Percentiles rank a stretch among this genome's conserved stretches.
Conservation (phyloP, 345 rosid species). For the Populus nigra region DNA sequence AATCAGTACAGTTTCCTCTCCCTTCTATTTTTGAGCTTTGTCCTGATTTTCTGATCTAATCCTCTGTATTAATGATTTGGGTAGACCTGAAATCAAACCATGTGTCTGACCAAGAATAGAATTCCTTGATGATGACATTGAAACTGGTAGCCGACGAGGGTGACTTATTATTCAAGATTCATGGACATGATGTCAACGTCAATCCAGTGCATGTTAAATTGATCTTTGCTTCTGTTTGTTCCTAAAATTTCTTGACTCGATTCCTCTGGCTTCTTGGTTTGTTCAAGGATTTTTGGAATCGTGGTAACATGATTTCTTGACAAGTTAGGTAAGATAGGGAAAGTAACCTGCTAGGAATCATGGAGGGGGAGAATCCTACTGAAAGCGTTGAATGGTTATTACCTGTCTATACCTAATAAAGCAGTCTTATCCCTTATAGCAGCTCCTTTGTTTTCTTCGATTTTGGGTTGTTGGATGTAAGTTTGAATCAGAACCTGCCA, state of each 20-base stretch:
- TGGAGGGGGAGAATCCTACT: neutral
- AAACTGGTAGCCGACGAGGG: neutral
- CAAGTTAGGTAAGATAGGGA: neutral
- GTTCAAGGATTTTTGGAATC: neutral
- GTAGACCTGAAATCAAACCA: neutral
- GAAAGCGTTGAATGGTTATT: neutral
- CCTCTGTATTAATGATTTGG: neutral
- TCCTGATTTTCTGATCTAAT: neutral
- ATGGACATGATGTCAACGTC: neutral
- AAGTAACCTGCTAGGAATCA: neutral
- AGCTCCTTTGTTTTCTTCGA: too few species aligned
- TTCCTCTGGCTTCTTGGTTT: neutral
- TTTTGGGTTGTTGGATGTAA: neutral
- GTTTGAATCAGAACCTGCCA: neutral
- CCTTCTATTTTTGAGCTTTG: neutral
- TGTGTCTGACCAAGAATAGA: neutral
- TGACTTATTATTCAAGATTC: neutral
- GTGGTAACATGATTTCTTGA: neutral
- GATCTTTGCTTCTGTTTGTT: neutral
- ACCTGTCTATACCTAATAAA: neutral
- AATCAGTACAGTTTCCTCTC: conserved; percentile 11
- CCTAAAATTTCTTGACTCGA: neutral
- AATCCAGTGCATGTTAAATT: neutral
- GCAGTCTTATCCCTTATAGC: neutral
- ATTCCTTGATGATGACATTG: neutral